Evolutionary conservation across 208 protist species (phyloP), one percentile per base, ranked within the genome.

Genomic region (Novymonas esmeraldas): DNA sequence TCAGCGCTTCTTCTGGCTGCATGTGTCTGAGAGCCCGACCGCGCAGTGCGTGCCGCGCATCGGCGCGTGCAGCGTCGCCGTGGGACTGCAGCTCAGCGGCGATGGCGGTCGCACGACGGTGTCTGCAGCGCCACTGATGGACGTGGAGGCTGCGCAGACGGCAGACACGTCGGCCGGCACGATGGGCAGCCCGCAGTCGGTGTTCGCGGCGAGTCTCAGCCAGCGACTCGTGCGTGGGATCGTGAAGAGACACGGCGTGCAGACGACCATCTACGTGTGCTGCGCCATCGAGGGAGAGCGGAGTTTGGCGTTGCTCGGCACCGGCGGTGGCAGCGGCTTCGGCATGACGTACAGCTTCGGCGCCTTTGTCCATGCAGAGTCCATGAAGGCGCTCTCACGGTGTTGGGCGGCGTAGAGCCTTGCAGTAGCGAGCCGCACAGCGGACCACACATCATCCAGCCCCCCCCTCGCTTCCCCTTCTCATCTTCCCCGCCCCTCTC

Each of bases 1-100:
- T 5, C 61, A 44, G 5, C 81, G 76, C 1, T 86, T 86, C 45
- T 84, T 90, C 49, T 93, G 87, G 87, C 58, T 93, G 9, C 84
- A 93, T 61, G 48, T 93, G 3, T 78, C 84, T 0, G 81, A 90
- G 58, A 61, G 65, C 49, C 58, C 68, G 39, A 14, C 67, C 41
- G 34, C 51, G 38, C 42, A 66, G 54, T 22, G n/a, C 48, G 49
- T 68, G 22, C 64, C 66, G 9, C 52, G 46, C 10, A 61, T 87
- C 33, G 80, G 84, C 2, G 36, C 80, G 22, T 84, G 70, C 59
- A 73, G 74, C 16, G 75, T 87, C 20, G 68, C 79, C 3, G 51
- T 82, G 18, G 61, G 54, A 24, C 61, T 68, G 3, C 4, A 42
- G 2, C 39, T 62, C 11, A 13, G 24, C 22, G 50, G 26, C 38